phyloP scores from a whole-genome alignment of 208 protist species.

The Lotmaria passim region DNA sequence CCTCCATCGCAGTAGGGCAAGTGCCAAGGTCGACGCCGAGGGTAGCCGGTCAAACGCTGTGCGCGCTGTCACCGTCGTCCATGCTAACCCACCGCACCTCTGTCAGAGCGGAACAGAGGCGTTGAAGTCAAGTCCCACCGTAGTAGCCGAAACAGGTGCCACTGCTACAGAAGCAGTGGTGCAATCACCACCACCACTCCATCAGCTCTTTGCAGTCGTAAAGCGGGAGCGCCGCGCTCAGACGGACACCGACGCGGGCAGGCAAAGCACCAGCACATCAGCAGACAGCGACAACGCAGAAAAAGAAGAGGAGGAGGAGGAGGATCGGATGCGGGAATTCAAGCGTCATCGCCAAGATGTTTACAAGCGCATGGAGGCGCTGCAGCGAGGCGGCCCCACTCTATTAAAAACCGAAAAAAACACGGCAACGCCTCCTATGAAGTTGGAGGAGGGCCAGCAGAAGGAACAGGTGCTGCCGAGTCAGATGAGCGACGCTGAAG shows the following conservation, averaged over 20 bases:
- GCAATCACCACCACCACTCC: too few species aligned
- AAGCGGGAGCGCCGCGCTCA: not conserved
- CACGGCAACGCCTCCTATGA: not conserved
- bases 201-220: not conserved
- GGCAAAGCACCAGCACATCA: not conserved
- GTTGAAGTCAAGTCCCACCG: too few species aligned
- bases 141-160: too few species aligned
- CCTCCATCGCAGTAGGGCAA: conserved; percentile 5
- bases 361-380: conserved; percentile 17
- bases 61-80: too few species aligned
- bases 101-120: not conserved
- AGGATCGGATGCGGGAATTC: conserved; percentile 70
- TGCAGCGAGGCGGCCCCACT: not conserved
- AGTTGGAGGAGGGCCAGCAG: not conserved
- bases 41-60: too few species aligned
- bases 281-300: conserved; percentile 1
- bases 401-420: not conserved
- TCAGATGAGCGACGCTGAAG: too few species aligned
- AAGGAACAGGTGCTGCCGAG: not conserved
- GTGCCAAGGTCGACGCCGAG: not conserved
- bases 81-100: too few species aligned
- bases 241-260: not conserved
- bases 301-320: conserved; percentile 34
- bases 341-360: conserved; percentile 46
- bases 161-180: too few species aligned